Base-by-base conservation (phyloP, 2,329 filamentous ascomycete species). In the Xylariaceae sp. region DNA sequence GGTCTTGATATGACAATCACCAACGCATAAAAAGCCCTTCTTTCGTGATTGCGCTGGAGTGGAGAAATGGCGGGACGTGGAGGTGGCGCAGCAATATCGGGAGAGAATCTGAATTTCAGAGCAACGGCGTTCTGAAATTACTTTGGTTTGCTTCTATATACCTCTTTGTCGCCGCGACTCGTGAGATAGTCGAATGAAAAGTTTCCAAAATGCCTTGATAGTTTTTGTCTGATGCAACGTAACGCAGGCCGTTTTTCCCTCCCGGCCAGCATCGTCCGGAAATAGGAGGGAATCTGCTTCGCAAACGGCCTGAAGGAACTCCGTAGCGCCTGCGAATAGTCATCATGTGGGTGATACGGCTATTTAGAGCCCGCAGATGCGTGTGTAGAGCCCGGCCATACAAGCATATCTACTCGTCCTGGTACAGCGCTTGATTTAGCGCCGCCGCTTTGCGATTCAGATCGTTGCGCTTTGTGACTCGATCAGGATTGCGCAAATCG, bases 1-100 rank as follows among this genome's bases (percentile, higher is more conserved):
- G n/a, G 62, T 59, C 48, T 49, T 68, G 36, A 55, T 68, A 61
- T 68, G 55, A 67, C 48, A 39, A 19, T 42, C 32, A 36, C n/a
- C 22, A 49, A 16, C 2, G 16, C 13, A 51, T 44, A 9, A 9
- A 18, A 22, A 5, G 12, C n/a, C 32, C 37, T 37, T 15, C 34
- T 51, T 46, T 54, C 55, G 32, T 54, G 58, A 65, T 65, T 60
- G 52, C 51, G 59, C 46, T n/a, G n/a, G n/a, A n/a, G 13, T 34
- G 10, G 10, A 34, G 13, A 10, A 12, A 10, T 10, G 32, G 32
- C 9, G 6, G 29, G 10, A 34, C 3, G 9, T 15, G 32, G 13
- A 3, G 10, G 32, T 10, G 13, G 13, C 32, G 10, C 32, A 13
- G 46, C 52, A 49, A 47, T 43, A 53, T 29, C 40, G 37, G 45